phyloP scores from a whole-genome alignment of 2,329 filamentous ascomycete genomes.

The Erysiphe pulchra region DNA sequence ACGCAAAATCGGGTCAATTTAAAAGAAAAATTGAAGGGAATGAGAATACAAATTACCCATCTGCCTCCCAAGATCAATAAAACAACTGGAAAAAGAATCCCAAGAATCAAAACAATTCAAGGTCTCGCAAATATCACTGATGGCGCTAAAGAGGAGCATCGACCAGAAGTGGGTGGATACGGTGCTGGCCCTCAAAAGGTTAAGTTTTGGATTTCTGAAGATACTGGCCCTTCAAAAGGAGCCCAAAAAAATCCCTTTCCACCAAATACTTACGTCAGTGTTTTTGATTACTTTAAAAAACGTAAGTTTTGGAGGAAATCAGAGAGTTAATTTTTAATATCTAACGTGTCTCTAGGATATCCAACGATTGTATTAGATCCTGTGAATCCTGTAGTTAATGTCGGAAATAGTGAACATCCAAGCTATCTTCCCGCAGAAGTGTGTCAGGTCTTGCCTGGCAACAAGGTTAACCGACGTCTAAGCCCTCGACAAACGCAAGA shows the following conservation, averaged over 20 bases:
- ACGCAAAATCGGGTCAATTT: not conserved
- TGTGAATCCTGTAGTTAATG: constrained; percentile 34
- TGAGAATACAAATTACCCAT: not conserved
- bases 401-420: constrained; percentile 27
- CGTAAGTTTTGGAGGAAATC: constrained; percentile 15
- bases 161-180: constrained; percentile 1
- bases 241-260: constrained; percentile 5
- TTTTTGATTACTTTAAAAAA: constrained; percentile 25
- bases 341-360: constrained; percentile 2
- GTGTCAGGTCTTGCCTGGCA: constrained; percentile 34
- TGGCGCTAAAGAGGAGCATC: constrained; percentile 1
- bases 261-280: constrained; percentile 20
- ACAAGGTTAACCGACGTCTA: constrained; percentile 32
- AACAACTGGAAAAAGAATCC: constrained; percentile 2
- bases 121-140: not conserved
- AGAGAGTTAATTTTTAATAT: not conserved
- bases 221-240: not conserved
- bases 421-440: constrained; percentile 39
- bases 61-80: constrained; percentile 1
- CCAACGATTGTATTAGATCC: constrained; percentile 12
- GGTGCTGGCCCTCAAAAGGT: constrained; percentile 2
- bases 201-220: constrained; percentile 1
- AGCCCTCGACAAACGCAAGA: constrained; percentile 28
- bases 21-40: not conserved
- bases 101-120: constrained; percentile 1